phyloP scores from a whole-genome alignment of 345 rosid genomes.

The Stellera chamaejasme region DNA sequence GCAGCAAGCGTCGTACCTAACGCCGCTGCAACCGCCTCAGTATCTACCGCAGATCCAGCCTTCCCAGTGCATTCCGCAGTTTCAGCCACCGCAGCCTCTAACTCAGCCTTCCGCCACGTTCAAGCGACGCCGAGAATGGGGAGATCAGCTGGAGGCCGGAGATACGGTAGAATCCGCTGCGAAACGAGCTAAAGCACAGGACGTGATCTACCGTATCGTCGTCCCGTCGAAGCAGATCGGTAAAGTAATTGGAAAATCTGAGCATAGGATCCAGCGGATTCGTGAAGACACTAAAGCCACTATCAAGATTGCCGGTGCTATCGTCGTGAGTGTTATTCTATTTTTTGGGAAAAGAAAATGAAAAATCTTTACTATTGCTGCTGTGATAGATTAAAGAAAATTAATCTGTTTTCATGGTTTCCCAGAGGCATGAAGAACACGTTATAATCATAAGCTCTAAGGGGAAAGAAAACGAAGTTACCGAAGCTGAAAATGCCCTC shows the following conservation, averaged over 20 bases:
- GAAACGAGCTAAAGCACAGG: conserved; percentile 42
- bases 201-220: conserved; percentile 46
- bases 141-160: conserved; percentile 11
- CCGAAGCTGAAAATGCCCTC: conserved; percentile 60
- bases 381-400: not conserved
- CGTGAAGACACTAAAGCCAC: conserved; percentile 65
- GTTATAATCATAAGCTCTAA: conserved; percentile 66
- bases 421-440: conserved; percentile 64
- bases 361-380: not conserved
- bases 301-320: conserved; percentile 56
- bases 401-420: not conserved
- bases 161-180: conserved; percentile 24
- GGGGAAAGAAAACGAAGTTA: conserved; percentile 25
- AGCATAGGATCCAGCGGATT: conserved; percentile 55
- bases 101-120: not conserved
- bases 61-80: not conserved
- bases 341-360: not conserved
- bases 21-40: not conserved
- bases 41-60: not conserved
- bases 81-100: not conserved
- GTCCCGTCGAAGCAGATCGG: conserved; percentile 66
- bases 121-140: conserved; percentile 48
- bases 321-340: conserved; percentile 27
- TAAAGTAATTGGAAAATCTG: conserved; percentile 59
- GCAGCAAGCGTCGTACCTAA: not conserved